Conservation (phyloP, 2,329 filamentous ascomycete species). For the Chaetomiaceae sp. region DNA sequence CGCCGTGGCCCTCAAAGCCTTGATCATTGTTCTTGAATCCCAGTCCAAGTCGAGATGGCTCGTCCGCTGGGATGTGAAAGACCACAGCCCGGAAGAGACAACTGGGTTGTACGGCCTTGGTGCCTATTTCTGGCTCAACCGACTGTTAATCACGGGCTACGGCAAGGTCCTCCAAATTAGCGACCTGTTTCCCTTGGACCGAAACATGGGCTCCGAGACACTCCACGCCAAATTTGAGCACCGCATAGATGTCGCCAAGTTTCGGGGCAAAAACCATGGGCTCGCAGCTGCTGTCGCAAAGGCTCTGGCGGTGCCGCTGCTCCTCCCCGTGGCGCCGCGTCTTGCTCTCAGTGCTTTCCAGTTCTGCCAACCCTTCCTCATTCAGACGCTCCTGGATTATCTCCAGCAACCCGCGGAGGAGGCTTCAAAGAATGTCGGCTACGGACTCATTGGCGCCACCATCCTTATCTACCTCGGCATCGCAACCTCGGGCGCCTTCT, state of each 20-base stretch:
- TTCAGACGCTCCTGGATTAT: constrained; percentile 35
- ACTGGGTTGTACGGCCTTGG: constrained; percentile 30
- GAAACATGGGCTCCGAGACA: constrained; percentile 21
- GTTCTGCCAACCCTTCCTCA: constrained; percentile 41
- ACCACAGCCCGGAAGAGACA: constrained; percentile 36
- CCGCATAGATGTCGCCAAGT: constrained; percentile 14
- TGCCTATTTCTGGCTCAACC: constrained; percentile 32
- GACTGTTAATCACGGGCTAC: constrained; percentile 31
- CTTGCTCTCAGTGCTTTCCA: constrained; percentile 37
- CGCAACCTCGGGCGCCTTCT: constrained; percentile 32
- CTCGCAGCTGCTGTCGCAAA: constrained; percentile 29
- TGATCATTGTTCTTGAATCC: constrained; percentile 37
- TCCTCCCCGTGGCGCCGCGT: constrained; percentile 35
- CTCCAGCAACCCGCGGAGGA: constrained; percentile 27
- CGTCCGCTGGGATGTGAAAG: constrained; percentile 31
- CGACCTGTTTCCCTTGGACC: constrained; percentile 32
- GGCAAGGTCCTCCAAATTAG: constrained; percentile 28
- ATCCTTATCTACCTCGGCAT: constrained; percentile 32
- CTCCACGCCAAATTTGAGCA: constrained; percentile 14
- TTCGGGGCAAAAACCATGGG: constrained; percentile 24
- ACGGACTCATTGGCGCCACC: constrained; percentile 33
- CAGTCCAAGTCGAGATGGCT: constrained; percentile 36
- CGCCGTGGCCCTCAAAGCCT: constrained; percentile 33
- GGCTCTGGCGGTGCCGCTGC: constrained; percentile 31
- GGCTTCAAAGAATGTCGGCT: constrained; percentile 26